Conservation (phyloP, 2,329 filamentous ascomycete species). For the Pestalotiopsis sp. region DNA sequence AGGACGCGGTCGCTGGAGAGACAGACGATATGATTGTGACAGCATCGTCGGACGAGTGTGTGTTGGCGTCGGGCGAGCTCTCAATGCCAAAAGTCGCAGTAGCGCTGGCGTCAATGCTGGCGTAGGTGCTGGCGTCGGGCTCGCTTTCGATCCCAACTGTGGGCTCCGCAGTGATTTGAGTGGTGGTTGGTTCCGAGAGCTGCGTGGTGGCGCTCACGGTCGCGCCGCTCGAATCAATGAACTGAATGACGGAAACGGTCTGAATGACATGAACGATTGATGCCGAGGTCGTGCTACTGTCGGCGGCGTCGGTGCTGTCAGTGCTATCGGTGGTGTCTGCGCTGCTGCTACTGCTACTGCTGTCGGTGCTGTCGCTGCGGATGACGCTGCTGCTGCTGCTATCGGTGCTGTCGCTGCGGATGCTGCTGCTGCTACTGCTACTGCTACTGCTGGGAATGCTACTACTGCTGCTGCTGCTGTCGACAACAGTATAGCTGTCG, state of each 20-base stretch:
- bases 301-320: background rate
- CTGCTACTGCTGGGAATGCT: slow-evolving; percentile 15
- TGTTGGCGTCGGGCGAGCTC: background rate
- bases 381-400: background rate
- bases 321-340: background rate
- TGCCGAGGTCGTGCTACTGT: slow-evolving; percentile 20
- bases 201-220: slow-evolving; percentile 46
- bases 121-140: slow-evolving; percentile 15
- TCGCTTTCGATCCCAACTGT: slow-evolving; percentile 8
- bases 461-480: background rate
- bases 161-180: slow-evolving; percentile 37
- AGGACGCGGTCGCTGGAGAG: slow-evolving; percentile 14
- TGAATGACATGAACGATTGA: slow-evolving; percentile 48
- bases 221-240: slow-evolving; percentile 51
- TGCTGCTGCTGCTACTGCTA: slow-evolving; percentile 2
- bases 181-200: slow-evolving; percentile 35
- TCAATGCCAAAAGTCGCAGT: background rate
- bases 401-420: background rate
- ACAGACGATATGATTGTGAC: background rate
- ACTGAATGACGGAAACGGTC: slow-evolving; percentile 57
- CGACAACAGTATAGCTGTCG: background rate
- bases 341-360: background rate
- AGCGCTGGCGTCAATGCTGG: slow-evolving; percentile 39
- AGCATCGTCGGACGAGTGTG: slow-evolving; percentile 14
- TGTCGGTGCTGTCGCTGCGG: slow-evolving; percentile 12